phyloP scores from a whole-genome alignment of 495 filamentous ascomycete genomes.

The Echria macrotheca region DNA sequence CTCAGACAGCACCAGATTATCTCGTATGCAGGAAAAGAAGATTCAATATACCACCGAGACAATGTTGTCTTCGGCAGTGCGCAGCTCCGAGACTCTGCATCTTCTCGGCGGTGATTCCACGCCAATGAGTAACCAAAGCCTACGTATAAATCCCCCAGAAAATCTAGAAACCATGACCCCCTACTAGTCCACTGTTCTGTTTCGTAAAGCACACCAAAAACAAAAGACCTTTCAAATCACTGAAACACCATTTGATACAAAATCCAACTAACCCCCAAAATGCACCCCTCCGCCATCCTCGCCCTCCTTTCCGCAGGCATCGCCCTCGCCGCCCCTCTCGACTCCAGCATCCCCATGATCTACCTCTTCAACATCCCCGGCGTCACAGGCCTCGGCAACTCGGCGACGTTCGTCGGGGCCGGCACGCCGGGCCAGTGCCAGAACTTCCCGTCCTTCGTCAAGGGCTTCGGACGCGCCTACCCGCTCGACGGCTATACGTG shows the following conservation, averaged over 20 bases:
- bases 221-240: not conserved
- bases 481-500: constrained; percentile 7
- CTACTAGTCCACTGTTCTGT: too few species aligned
- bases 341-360: constrained; percentile 1
- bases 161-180: too few species aligned
- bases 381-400: constrained; percentile 1
- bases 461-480: constrained; percentile 5
- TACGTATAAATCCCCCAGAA: too few species aligned
- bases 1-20: too few species aligned
- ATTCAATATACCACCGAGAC: too few species aligned
- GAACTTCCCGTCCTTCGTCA: constrained; percentile 8
- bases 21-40: too few species aligned
- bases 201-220: too few species aligned
- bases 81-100: too few species aligned
- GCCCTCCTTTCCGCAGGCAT: not conserved
- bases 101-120: too few species aligned
- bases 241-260: not conserved
- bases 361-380: constrained; percentile 6
- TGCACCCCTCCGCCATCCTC: constrained; percentile 2
- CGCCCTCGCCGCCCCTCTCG: not conserved
- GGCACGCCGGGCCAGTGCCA: constrained; percentile 1
- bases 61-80: too few species aligned
- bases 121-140: too few species aligned
- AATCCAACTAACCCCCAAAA: too few species aligned
- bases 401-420: constrained; percentile 1